phyloP scores from a whole-genome alignment of 306 rosid species.

The Pterocarpus santalinus region DNA sequence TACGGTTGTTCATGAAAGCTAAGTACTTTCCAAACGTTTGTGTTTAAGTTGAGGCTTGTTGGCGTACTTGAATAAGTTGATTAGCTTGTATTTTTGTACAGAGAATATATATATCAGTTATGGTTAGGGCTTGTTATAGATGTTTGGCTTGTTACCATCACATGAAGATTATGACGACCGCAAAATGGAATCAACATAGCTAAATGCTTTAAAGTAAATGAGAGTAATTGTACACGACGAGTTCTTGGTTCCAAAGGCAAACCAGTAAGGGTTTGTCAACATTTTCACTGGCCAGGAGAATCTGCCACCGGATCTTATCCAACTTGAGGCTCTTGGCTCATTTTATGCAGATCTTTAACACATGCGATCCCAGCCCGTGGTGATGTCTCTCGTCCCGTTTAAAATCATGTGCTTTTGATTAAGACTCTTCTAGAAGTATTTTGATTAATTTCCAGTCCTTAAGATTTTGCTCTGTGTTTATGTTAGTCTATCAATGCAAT shows the following conservation, averaged over 20 bases:
- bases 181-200: neutral
- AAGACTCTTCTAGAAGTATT: neutral
- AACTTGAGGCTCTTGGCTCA: no score
- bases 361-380: no score
- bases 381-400: neutral
- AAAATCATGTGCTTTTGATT: neutral
- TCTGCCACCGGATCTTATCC: neutral
- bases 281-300: neutral
- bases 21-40: slow-evolving; percentile 43
- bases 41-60: slow-evolving; percentile 44
- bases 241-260: slow-evolving; percentile 7
- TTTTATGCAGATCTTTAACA: no score
- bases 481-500: neutral
- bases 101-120: slow-evolving; percentile 38
- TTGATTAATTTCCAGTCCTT: neutral
- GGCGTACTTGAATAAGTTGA: slow-evolving; percentile 44
- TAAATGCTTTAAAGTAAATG: neutral
- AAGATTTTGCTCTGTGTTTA: neutral
- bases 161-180: slow-evolving; percentile 19
- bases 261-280: neutral
- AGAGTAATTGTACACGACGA: neutral
- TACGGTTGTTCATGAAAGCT: slow-evolving; percentile 51
- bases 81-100: slow-evolving; percentile 55
- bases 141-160: slow-evolving; percentile 34
- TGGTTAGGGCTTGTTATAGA: slow-evolving; percentile 27